These are phyloP conservation scores for Vitis riparia DNA, from an alignment of 164 flowering plant species.

Conservation along the genomic window DNA sequence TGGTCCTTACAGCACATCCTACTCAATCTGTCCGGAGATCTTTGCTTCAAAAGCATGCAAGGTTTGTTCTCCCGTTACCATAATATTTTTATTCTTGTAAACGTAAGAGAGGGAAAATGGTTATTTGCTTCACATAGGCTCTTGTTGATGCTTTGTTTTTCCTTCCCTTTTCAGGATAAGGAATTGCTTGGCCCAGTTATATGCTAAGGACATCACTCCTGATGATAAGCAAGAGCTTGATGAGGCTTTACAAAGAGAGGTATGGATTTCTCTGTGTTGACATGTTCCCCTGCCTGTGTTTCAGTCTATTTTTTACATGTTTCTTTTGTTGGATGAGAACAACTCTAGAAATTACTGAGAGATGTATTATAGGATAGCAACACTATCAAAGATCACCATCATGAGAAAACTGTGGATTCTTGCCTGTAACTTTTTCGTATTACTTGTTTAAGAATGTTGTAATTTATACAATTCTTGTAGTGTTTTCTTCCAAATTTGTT, in stretches of 20 bases:
- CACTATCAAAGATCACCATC: no score
- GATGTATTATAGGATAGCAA: no score
- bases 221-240: conserved; percentile 99
- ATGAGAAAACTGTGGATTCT: no score
- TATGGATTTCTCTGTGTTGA: conserved; percentile 15
- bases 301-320: no score
- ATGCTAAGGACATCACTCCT: conserved; percentile 95
- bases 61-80: conserved; percentile 42
- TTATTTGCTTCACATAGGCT: background rate
- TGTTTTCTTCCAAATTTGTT: no score
- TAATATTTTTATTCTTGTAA: background rate
- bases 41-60: conserved; percentile 94
- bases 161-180: conserved; percentile 58
- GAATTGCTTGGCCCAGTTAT: conserved; percentile 78
- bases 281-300: no score
- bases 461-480: no score
- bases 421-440: no score
- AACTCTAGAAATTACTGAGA: no score
- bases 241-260: conserved; percentile 98
- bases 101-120: background rate
- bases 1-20: conserved; percentile 98
- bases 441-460: no score
- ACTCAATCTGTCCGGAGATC: conserved; percentile 95
- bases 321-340: no score
- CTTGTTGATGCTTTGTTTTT: background rate